These are phyloP conservation scores for Russula earlei DNA, from an alignment of 768 basidiomycete genomes.

Conservation along the genomic window DNA sequence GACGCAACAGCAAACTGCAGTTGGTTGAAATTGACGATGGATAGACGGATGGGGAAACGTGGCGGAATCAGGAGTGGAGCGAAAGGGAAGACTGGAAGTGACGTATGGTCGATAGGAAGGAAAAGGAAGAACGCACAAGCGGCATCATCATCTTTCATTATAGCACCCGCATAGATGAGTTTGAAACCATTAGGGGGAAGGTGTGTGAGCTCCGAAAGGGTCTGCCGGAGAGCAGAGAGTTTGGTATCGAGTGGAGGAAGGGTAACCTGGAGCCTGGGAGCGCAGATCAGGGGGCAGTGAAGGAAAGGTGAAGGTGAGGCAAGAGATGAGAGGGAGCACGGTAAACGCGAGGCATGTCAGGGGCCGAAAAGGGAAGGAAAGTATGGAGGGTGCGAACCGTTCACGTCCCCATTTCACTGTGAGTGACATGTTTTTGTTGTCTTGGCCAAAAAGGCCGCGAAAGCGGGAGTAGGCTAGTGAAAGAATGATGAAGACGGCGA, in stretches of 20 bases:
- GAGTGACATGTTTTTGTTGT: slow-evolving; percentile 9
- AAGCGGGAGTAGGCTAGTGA: slow-evolving; percentile 24
- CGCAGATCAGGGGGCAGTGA: not conserved
- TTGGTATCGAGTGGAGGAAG: slow-evolving; percentile 51
- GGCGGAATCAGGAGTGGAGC: slow-evolving; percentile 17
- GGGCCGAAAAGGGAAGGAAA: not conserved
- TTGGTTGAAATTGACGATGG: not conserved
- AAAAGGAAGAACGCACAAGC: slow-evolving; percentile 40
- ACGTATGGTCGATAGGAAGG: slow-evolving; percentile 9
- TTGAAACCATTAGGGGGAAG: slow-evolving; percentile 66
- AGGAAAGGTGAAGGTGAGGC: not conserved
- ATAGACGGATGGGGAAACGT: slow-evolving; percentile 3
- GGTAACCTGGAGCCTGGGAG: slow-evolving; percentile 37
- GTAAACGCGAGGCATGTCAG: slow-evolving; percentile 10
- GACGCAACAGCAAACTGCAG: slow-evolving; percentile 5
- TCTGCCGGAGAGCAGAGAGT: slow-evolving; percentile 46
- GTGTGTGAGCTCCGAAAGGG: slow-evolving; percentile 66
- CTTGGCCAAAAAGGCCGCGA: slow-evolving; percentile 20
- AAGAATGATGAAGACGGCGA: slow-evolving; percentile 24
- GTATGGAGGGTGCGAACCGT: slow-evolving; percentile 24
- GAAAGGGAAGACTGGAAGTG: not conserved
- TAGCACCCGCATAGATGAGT: slow-evolving; percentile 81
- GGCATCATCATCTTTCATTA: slow-evolving; percentile 76
- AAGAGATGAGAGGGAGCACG: slow-evolving; percentile 3
- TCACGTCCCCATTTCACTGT: slow-evolving; percentile 44